Evolutionary conservation across 1,284 basidiomycete species (phyloP), one percentile per base, ranked within the genome.

Genomic region (Ceratobasidium theobromae): DNA sequence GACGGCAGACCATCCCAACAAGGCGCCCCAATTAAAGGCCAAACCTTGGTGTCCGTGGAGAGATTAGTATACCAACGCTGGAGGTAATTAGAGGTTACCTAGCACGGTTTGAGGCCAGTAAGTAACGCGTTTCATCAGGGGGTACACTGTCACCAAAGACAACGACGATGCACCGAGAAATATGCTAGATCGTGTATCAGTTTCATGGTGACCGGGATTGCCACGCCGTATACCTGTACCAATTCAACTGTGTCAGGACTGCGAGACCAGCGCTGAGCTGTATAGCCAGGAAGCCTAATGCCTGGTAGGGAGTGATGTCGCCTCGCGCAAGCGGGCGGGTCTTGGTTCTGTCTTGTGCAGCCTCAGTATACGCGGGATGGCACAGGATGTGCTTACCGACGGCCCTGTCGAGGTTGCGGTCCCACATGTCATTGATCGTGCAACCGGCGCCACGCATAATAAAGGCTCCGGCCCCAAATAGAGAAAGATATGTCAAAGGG

Each of bases 361-460:
- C 33, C n/a, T 2, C 18, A 51, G 32, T 16, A 18, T 28, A 18
- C n/a, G 21, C 49, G 11, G 30, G 21, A 21, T 4, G 23, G n/a
- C n/a, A 14, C 25, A 32, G 49, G 78, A 74, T 65, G 78, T 78
- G 23, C 92, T 74, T 74, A 95, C 94, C 93, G 54, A 99, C 97
- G 65, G 88, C 86, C 73, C 86, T 87, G 79, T 99, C 97, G 67
- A 98, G 84, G 71, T 92, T 85, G 70, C 83, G 82, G 75, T 99
- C 97, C 95, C 97, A 99, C 87, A 99, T 89, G 75, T 99, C 97
- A 75, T 99, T 99, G 73, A 99, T 97, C 0, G 94, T 98, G 75
- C 97, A 99, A 4, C 97, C 97, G 4, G 97, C 97, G 5, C 97
- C 95, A 18, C 97, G 87, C 97, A 99, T 99, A 65, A 99, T 83